phyloP scores from a whole-genome alignment of 495 filamentous ascomycete genomes.

The Beverwykella pulmonaria region DNA sequence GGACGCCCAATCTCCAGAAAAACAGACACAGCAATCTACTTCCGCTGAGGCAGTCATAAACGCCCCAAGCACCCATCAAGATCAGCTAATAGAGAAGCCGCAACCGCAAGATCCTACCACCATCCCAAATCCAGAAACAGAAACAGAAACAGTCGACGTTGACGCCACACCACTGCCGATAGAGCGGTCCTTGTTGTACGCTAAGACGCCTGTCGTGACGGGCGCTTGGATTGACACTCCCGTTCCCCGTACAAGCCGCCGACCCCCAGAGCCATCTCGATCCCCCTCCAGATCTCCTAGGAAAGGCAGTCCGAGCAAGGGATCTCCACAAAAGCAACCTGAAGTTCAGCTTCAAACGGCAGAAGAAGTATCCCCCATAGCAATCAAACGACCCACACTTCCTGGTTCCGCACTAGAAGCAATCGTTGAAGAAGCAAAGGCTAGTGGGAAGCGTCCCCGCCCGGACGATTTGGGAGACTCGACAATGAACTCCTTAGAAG shows the following conservation, averaged over 20 bases:
- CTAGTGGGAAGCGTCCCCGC: constrained; percentile 33
- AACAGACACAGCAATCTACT: background rate
- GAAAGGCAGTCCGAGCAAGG: constrained; percentile 31
- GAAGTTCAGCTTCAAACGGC: background rate
- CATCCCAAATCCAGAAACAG: background rate
- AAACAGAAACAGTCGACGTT: constrained; percentile 1
- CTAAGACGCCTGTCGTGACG: constrained; percentile 51
- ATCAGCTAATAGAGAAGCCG: background rate
- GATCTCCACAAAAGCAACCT: constrained; percentile 9
- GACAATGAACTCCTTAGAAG: constrained; percentile 65
- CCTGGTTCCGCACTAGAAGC: constrained; percentile 48
- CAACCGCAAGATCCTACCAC: background rate
- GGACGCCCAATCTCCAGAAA: background rate
- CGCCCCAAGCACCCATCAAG: background rate
- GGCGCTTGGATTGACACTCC: constrained; percentile 55
- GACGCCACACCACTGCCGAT: constrained; percentile 31
- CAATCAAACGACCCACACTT: constrained; percentile 7
- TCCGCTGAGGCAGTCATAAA: background rate
- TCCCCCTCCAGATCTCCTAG: constrained; percentile 18
- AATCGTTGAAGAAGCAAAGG: constrained; percentile 54
- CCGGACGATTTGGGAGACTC: constrained; percentile 55
- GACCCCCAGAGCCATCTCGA: constrained; percentile 4
- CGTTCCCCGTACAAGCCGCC: constrained; percentile 14
- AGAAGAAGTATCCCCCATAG: background rate
- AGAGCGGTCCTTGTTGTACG: constrained; percentile 13